A percentile compares a stretch with the other conserved stretches of the same genome.
Evolutionary conservation across 768 basidiomycete genomes (phyloP).

Genomic region (Mrakia blollopis): DNA sequence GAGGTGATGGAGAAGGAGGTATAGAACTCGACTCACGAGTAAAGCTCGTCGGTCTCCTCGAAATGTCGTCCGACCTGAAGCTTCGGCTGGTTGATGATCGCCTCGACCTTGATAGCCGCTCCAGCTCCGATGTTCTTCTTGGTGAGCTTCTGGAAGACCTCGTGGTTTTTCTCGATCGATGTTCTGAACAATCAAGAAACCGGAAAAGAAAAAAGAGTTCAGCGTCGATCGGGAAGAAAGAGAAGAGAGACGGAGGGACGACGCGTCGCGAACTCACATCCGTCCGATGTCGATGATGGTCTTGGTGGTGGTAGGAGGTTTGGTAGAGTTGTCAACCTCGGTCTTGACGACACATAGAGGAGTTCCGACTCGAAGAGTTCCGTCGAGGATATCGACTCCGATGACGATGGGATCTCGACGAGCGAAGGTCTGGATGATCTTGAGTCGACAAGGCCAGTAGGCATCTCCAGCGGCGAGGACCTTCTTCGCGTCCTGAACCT

Average conservation of each 20-base stretch:
- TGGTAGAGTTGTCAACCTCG: conserved; percentile 55
- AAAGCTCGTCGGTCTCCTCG: conserved; percentile 81
- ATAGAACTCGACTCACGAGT: conserved; percentile 50
- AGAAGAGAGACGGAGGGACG: not conserved
- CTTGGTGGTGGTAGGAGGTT: conserved; percentile 64
- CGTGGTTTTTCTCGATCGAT: conserved; percentile 96
- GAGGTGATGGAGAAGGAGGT: no score
- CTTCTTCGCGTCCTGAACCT: conserved; percentile 87
- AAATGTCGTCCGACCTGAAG: conserved; percentile 38
- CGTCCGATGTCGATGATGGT: conserved; percentile 89
- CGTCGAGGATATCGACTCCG: conserved; percentile 93
- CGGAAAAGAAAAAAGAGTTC: conserved; percentile 15
- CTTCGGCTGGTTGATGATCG: conserved; percentile 72
- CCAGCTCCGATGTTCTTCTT: conserved; percentile 43
- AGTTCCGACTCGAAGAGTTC: conserved; percentile 82
- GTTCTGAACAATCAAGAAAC: conserved; percentile 54
- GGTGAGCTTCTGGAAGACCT: conserved; percentile 48
- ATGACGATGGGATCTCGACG: conserved; percentile 96
- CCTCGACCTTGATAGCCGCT: conserved; percentile 97
- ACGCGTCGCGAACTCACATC: conserved; percentile 57
- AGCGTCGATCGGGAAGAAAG: not conserved
- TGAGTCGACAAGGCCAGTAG: conserved; percentile 92
- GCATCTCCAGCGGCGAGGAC: conserved; percentile 89
- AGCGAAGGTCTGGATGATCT: conserved; percentile 87
- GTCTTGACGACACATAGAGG: conserved; percentile 90